phyloP scores from a whole-genome alignment of 2,329 filamentous ascomycete species.

The Sarocladiaceae sp. region DNA sequence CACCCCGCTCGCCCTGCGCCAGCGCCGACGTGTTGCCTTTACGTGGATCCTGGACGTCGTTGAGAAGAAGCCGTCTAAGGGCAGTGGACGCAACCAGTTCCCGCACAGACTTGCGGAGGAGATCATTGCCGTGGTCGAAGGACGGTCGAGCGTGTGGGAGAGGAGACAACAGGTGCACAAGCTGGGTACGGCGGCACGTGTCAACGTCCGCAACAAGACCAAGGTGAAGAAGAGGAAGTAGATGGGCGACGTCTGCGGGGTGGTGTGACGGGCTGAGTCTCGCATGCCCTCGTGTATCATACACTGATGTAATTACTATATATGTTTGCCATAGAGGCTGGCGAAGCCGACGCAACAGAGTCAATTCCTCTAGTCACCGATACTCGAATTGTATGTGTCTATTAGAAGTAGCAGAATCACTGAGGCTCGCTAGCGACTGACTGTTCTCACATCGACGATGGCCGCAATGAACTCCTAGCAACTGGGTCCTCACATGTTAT shows the following conservation, averaged over 20 bases:
- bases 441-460: too few relatives aligned
- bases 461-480: too few relatives aligned
- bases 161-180: constrained; percentile 73
- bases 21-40: constrained; percentile 72
- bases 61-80: constrained; percentile 66
- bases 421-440: too few relatives aligned
- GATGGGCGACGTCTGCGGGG: not conserved
- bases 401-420: too few relatives aligned
- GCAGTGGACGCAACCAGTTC: constrained; percentile 66
- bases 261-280: not conserved
- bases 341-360: too few relatives aligned
- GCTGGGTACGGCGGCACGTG: constrained; percentile 68
- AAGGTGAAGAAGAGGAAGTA: constrained; percentile 30
- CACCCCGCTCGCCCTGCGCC: constrained; percentile 64
- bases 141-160: constrained; percentile 78
- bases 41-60: constrained; percentile 86
- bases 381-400: too few relatives aligned
- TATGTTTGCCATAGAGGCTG: constrained; percentile 1
- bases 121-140: constrained; percentile 81
- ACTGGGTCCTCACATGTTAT: too few relatives aligned
- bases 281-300: constrained; percentile 4
- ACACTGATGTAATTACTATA: constrained; percentile 12
- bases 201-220: constrained; percentile 54
- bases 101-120: constrained; percentile 78
- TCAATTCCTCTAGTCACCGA: too few relatives aligned